Conservation (phyloP, 1,139 yeast genomes). For the Meyerozyma athensensis region DNA sequence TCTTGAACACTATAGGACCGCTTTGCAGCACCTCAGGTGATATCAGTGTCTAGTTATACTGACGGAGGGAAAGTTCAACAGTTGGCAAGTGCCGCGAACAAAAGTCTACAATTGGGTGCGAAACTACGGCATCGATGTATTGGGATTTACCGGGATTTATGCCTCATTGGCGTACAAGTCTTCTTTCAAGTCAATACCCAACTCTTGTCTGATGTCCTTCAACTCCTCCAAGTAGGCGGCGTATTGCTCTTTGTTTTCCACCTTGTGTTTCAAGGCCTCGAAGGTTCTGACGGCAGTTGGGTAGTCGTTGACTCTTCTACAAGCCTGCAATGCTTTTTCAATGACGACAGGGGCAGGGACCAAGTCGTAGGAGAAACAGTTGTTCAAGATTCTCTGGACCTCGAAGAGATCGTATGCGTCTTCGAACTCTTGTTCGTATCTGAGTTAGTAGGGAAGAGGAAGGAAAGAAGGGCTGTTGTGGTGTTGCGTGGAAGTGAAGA, state of each 20-base stretch:
- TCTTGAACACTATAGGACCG: conserved; percentile 6
- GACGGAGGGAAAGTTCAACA: too few species aligned
- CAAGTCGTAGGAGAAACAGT: conserved; percentile 95
- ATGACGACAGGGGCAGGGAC: conserved; percentile 97
- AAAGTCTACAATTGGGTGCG: conserved; percentile 1
- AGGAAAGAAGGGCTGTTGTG: too few species aligned
- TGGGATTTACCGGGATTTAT: conserved; percentile 1
- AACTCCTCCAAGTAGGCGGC: conserved; percentile 93
- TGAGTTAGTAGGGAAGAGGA: conserved; percentile 42
- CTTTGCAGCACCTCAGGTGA: conserved; percentile 7
- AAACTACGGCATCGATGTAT: conserved; percentile 2
- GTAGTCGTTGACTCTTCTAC: conserved; percentile 98
- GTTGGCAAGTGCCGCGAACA: too few species aligned
- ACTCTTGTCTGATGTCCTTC: conserved; percentile 84
- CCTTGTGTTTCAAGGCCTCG: conserved; percentile 92
- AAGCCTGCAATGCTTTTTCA: conserved; percentile 94
- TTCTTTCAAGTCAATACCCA: conserved; percentile 93
- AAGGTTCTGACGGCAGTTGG: conserved; percentile 98
- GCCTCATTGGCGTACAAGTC: conserved; percentile 53
- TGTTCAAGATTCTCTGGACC: conserved; percentile 85
- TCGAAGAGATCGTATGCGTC: conserved; percentile 97
- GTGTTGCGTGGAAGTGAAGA: too few species aligned
- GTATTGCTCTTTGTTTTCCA: conserved; percentile 90
- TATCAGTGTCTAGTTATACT: too few species aligned
- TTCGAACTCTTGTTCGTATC: conserved; percentile 95